These are phyloP conservation scores for Ophidiomyces ophidiicola DNA, from an alignment of 2,329 filamentous ascomycete species.

Conservation along the genomic window DNA sequence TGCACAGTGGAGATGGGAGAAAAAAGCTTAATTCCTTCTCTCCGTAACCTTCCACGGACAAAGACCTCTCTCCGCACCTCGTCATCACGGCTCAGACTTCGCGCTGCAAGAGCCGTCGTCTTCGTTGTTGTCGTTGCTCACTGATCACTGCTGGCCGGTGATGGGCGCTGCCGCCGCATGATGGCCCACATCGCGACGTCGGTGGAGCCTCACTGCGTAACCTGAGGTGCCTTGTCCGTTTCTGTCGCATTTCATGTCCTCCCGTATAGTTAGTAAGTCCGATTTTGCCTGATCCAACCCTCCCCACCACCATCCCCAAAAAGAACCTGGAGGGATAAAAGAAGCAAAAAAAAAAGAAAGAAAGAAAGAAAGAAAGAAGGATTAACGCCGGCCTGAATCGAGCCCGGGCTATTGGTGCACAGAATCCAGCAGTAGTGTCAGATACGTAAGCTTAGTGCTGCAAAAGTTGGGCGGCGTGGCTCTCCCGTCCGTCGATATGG, in stretches of 20 bases:
- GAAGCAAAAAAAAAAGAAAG: constrained; percentile 12
- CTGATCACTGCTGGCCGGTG: too few species aligned
- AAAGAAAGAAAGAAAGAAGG: constrained; percentile 3
- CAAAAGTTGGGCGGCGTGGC: background rate
- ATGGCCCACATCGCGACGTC: too few species aligned
- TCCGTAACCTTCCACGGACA: constrained; percentile 3
- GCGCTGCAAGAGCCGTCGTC: too few species aligned
- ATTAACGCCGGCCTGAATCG: background rate
- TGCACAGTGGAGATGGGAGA: constrained; percentile 2
- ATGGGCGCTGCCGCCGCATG: too few species aligned
- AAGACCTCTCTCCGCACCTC: constrained; percentile 2
- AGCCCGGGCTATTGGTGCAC: too few species aligned
- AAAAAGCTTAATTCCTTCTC: constrained; percentile 4
- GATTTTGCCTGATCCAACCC: too few species aligned
- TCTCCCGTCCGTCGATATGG: background rate
- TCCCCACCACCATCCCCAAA: constrained; percentile 3
- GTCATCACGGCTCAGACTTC: background rate
- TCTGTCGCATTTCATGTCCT: too few species aligned
- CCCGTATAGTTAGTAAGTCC: too few species aligned
- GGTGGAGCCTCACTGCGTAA: too few species aligned
- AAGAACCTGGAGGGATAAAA: background rate
- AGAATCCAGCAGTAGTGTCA: constrained; percentile 1
- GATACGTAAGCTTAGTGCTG: background rate
- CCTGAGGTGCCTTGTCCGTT: too few species aligned
- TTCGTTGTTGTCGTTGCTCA: too few species aligned